These are phyloP conservation scores for Globisporangium rhizosaccharum DNA, from an alignment of 352 stramenopile genomes.

Conservation along the genomic window DNA sequence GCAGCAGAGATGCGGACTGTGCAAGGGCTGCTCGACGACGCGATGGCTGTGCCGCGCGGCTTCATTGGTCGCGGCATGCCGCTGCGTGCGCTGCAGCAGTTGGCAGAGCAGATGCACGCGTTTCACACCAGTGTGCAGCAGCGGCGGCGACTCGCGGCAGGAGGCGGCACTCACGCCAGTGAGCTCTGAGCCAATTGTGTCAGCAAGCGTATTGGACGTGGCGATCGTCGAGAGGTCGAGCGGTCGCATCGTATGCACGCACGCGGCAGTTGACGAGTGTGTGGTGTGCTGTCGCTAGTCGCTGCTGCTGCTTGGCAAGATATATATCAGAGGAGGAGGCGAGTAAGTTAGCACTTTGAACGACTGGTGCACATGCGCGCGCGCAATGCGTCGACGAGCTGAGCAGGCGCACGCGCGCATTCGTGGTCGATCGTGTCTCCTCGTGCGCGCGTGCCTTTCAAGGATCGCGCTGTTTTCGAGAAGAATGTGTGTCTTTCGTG, in stretches of 20 bases:
- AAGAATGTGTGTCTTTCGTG: neutral
- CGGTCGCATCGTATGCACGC: neutral
- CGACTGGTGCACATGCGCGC: no score
- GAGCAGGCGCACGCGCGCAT: no score
- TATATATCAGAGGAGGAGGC: no score
- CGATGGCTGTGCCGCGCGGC: constrained; percentile 38
- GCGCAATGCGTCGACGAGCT: no score
- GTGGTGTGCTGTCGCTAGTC: no score
- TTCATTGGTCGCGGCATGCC: constrained; percentile 54
- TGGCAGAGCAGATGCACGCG: constrained; percentile 49
- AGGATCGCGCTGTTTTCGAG: neutral
- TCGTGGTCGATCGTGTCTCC: no score
- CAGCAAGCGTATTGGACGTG: neutral
- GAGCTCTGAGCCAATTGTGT: constrained; percentile 22
- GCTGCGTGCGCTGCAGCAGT: constrained; percentile 34
- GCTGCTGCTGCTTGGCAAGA: no score
- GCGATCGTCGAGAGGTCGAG: neutral
- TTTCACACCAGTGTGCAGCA: constrained; percentile 11
- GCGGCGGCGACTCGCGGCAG: constrained; percentile 16
- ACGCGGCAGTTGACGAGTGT: no score
- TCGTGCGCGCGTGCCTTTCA: neutral
- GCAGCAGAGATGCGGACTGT: constrained; percentile 27
- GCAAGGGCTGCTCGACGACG: constrained; percentile 41
- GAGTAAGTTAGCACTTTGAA: no score
- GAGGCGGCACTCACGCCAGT: constrained; percentile 6